A percentile compares a stretch with the other conserved stretches of the same genome.
These are phyloP conservation scores for Cercospora berteroae DNA, from an alignment of 2,329 filamentous ascomycete species.

Conservation along the genomic window DNA sequence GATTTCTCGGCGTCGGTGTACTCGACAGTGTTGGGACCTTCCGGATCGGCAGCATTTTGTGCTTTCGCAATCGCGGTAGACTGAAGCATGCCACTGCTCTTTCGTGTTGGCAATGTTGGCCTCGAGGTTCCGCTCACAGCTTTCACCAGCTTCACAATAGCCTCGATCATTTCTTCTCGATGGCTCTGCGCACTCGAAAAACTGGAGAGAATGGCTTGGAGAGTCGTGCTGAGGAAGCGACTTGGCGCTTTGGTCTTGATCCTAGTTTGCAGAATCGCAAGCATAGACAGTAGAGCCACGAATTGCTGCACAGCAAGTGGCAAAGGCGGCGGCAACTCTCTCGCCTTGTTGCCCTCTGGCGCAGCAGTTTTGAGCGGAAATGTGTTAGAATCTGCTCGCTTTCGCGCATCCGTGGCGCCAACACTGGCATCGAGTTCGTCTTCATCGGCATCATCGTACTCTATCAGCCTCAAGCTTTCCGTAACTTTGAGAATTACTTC, in stretches of 20 bases:
- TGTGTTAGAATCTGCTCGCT: slow-evolving; percentile 29
- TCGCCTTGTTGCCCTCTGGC: slow-evolving; percentile 26
- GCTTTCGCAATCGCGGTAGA: slow-evolving; percentile 25
- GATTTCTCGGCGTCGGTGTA: slow-evolving; percentile 55
- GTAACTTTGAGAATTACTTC: slow-evolving; percentile 80
- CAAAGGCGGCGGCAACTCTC: slow-evolving; percentile 34
- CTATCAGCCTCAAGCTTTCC: slow-evolving; percentile 64
- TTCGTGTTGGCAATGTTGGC: slow-evolving; percentile 61
- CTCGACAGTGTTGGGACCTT: slow-evolving; percentile 47
- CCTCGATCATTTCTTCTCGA: slow-evolving; percentile 64
- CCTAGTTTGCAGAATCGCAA: slow-evolving; percentile 69
- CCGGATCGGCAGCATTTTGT: slow-evolving; percentile 53
- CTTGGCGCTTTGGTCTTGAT: slow-evolving; percentile 77
- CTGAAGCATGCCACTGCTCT: slow-evolving; percentile 45
- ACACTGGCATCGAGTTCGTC: slow-evolving; percentile 30
- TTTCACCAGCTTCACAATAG: slow-evolving; percentile 68
- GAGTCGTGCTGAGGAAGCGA: slow-evolving; percentile 72
- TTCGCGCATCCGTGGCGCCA: slow-evolving; percentile 18
- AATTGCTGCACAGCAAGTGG: slow-evolving; percentile 57
- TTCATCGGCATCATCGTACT: slow-evolving; percentile 56
- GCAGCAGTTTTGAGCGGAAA: slow-evolving; percentile 33
- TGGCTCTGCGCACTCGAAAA: slow-evolving; percentile 60
- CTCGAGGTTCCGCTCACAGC: slow-evolving; percentile 65
- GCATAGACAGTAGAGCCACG: slow-evolving; percentile 66
- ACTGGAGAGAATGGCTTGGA: slow-evolving; percentile 67